A percentile compares a stretch with the other conserved stretches of the same genome.
Evolutionary conservation across 1,139 yeast species (phyloP).

Genomic region (Eremothecium sinecaudum): DNA sequence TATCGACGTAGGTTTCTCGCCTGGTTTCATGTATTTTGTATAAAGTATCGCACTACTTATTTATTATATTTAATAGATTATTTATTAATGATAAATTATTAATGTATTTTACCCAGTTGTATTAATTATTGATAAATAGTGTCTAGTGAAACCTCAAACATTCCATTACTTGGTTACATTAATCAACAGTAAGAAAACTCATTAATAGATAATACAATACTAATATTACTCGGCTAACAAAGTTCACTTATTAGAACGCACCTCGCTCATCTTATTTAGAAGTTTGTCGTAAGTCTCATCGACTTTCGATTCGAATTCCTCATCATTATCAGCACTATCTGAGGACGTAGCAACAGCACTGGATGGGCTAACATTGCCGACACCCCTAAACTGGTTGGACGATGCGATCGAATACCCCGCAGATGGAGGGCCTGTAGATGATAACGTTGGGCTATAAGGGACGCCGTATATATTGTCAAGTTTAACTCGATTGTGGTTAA

Average conservation of each 20-base stretch:
- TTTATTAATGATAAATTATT: neutral
- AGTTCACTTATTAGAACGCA: constrained; percentile 37
- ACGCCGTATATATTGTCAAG: constrained; percentile 46
- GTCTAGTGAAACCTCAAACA: no score
- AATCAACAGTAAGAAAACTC: no score
- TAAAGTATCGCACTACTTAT: no score
- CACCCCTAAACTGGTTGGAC: constrained; percentile 6
- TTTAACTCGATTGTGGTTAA: constrained; percentile 44
- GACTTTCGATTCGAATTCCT: constrained; percentile 29
- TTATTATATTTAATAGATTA: neutral
- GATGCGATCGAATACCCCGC: constrained; percentile 6
- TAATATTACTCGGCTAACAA: neutral
- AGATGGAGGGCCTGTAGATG: constrained; percentile 1
- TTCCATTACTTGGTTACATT: no score
- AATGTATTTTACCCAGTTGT: neutral
- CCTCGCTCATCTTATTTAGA: constrained; percentile 51
- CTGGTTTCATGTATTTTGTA: no score
- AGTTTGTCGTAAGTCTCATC: constrained; percentile 66
- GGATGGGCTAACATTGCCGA: constrained; percentile 1
- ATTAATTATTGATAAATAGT: neutral
- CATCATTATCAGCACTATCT: constrained; percentile 24
- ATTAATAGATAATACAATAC: no score
- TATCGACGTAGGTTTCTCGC: no score
- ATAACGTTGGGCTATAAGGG: constrained; percentile 5
- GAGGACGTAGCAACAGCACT: constrained; percentile 9